These are phyloP conservation scores for Pythium pyrilobum DNA, from an alignment of 352 stramenopile species.

Conservation along the genomic window DNA sequence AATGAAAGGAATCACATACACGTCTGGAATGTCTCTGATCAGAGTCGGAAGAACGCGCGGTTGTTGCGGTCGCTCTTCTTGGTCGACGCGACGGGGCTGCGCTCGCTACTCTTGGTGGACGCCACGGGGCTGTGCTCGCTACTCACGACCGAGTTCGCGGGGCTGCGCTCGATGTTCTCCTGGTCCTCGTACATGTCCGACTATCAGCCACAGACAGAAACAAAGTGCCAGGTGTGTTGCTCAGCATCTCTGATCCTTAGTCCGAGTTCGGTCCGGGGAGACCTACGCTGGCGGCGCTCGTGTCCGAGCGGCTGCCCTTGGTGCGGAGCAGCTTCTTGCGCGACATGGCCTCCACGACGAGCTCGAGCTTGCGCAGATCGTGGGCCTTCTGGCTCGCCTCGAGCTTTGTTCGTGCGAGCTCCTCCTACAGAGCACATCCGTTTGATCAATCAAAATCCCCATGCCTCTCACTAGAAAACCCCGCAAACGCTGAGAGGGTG, in stretches of 20 bases:
- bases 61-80: too few species aligned
- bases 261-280: background rate
- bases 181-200: constrained; percentile 4
- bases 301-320: constrained; percentile 11
- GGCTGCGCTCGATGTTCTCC: background rate
- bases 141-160: background rate
- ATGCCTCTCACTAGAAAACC: background rate
- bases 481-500: too few species aligned
- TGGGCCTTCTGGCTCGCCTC: constrained; percentile 18
- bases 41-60: too few species aligned
- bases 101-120: too few species aligned
- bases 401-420: constrained; percentile 15
- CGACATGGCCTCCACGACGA: constrained; percentile 11
- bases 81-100: too few species aligned
- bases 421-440: constrained; percentile 7
- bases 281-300: constrained; percentile 8
- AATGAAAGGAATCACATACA: too few species aligned
- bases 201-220: background rate
- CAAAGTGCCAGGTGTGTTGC: background rate
- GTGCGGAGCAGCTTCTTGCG: background rate
- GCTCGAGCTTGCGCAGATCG: constrained; percentile 17
- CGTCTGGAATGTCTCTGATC: too few species aligned
- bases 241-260: too few species aligned
- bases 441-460: background rate
- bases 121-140: too few species aligned